phyloP scores from a whole-genome alignment of 345 rosid genomes.

The Microcos paniculata region DNA sequence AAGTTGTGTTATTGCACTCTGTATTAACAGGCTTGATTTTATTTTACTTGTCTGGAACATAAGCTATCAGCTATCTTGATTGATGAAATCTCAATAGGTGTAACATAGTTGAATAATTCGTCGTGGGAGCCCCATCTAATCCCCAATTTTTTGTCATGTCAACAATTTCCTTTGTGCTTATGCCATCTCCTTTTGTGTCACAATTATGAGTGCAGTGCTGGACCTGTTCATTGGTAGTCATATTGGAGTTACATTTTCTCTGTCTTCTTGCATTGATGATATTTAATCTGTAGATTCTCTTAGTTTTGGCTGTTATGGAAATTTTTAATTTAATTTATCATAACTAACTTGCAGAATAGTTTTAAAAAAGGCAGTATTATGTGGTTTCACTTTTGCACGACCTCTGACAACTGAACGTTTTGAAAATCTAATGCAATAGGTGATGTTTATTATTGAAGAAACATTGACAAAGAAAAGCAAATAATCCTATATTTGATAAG shows the following conservation, averaged over 20 bases:
- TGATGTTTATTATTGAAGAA: constrained; percentile 7
- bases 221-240: neutral
- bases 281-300: neutral
- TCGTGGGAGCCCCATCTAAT: neutral
- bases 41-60: neutral
- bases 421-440: neutral
- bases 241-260: neutral
- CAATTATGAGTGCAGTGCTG: neutral
- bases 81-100: neutral
- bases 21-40: constrained; percentile 2
- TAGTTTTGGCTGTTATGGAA: neutral
- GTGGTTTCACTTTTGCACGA: neutral
- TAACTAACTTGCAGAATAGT: neutral
- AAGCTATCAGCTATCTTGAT: neutral
- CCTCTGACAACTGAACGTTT: neutral
- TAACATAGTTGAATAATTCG: neutral
- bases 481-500: neutral
- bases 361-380: neutral
- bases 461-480: neutral
- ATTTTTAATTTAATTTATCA: constrained; percentile 1
- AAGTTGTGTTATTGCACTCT: neutral
- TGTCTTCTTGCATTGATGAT: neutral
- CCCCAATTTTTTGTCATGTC: neutral
- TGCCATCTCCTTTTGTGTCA: neutral
- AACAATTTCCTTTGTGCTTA: neutral